phyloP scores from a whole-genome alignment of 2,329 filamentous ascomycete genomes.

The Biscogniauxia sp. region DNA sequence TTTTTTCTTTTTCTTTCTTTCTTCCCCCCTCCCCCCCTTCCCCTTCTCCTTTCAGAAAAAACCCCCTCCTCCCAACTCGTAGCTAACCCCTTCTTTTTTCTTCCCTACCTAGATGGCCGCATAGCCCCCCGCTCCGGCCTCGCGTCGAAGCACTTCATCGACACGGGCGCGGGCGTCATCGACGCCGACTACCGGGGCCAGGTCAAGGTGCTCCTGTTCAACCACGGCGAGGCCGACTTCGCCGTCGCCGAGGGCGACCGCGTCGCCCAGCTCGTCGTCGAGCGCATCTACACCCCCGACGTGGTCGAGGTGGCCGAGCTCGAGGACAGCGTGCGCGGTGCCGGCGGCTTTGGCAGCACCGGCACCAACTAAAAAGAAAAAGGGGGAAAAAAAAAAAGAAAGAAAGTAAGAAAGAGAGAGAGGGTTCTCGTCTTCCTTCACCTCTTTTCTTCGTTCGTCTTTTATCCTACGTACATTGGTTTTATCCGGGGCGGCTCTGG shows the following conservation, averaged over 20 bases:
- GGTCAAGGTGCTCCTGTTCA: conserved; percentile 93
- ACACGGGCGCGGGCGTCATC: conserved; percentile 93
- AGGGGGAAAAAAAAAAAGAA: neutral
- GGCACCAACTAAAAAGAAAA: conserved; percentile 42
- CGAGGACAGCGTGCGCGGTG: conserved; percentile 86
- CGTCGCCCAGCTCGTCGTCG: conserved; percentile 88
- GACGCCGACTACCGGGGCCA: conserved; percentile 95
- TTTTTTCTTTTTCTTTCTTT: too few relatives aligned
- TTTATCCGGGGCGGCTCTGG: too few relatives aligned
- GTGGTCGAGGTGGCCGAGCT: conserved; percentile 86
- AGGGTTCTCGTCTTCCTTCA: too few relatives aligned
- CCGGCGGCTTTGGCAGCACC: conserved; percentile 89
- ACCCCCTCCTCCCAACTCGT: conserved; percentile 5
- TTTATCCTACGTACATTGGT: too few relatives aligned
- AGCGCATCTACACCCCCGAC: conserved; percentile 91
- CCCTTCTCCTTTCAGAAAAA: too few relatives aligned
- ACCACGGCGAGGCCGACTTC: conserved; percentile 82
- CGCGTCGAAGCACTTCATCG: conserved; percentile 91
- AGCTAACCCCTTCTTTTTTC: conserved; percentile 1
- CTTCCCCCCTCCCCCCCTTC: neutral
- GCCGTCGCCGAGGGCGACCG: conserved; percentile 81
- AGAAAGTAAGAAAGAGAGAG: too few relatives aligned
- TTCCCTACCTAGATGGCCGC: conserved; percentile 73
- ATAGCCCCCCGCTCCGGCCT: conserved; percentile 89
- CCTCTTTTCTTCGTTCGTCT: too few relatives aligned